Evolutionary conservation across 2,329 filamentous ascomycete species (phyloP).

Genomic region (Scedosporium dehoogii): DNA sequence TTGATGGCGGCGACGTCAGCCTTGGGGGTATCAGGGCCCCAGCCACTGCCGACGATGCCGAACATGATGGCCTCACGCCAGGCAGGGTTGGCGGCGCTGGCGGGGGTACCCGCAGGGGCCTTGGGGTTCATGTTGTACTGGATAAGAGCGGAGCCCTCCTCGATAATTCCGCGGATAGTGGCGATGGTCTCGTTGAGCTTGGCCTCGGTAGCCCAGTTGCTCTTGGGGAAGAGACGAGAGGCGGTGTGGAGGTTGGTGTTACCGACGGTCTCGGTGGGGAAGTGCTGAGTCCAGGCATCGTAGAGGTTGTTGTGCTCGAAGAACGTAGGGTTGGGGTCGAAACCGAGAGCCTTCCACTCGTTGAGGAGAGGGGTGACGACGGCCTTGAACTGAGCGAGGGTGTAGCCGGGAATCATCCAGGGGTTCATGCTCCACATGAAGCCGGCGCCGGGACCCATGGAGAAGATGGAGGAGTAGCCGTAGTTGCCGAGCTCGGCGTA

Average conservation of each 20-base stretch:
- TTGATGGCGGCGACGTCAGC: conserved; percentile 12
- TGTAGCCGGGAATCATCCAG: conserved; percentile 37
- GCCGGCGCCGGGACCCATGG: conserved; percentile 32
- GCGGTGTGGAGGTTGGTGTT: conserved; percentile 34
- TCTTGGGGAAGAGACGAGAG: conserved; percentile 17
- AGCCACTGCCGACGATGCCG: conserved; percentile 12
- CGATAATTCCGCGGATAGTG: conserved; percentile 12
- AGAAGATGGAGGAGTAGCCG: conserved; percentile 37
- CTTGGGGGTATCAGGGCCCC: conserved; percentile 11
- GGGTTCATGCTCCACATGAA: conserved; percentile 16
- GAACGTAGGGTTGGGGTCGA: conserved; percentile 18
- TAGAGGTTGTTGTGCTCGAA: conserved; percentile 29
- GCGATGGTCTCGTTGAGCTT: conserved; percentile 19
- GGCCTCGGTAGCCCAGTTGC: conserved; percentile 19
- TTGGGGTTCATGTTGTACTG: conserved; percentile 11
- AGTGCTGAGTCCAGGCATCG: conserved; percentile 26
- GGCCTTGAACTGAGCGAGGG: conserved; percentile 26
- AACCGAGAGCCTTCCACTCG: conserved; percentile 25
- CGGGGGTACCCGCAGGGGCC: not conserved
- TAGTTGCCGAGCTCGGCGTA: conserved; percentile 40
- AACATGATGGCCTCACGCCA: conserved; percentile 17
- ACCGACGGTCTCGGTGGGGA: conserved; percentile 31
- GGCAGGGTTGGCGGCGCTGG: conserved; percentile 18
- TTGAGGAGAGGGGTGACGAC: conserved; percentile 36
- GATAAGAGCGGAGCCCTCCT: conserved; percentile 10